Evolutionary conservation across 2,329 filamentous ascomycete species (phyloP), one percentile per base, ranked within the genome.

Genomic region (Fusarium robinianum): DNA sequence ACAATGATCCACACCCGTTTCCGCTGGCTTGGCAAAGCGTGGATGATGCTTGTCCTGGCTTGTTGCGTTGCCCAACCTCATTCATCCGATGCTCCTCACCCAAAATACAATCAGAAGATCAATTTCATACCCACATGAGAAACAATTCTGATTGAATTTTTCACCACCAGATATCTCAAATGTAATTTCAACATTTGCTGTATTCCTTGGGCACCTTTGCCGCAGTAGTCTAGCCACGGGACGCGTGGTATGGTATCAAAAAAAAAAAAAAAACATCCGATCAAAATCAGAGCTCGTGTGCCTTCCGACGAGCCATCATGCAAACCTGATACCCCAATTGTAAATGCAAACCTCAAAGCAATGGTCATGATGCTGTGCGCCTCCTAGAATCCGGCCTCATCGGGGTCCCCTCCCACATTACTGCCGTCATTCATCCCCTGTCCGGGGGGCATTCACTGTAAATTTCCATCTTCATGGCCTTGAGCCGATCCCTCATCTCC

Each of bases 391-490:
- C 27, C 26, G 41, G 43, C 41, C 46, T 37, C 40, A 25, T 18
- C 46, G 19, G 46, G 34, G 45, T 34, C 23, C 42, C 44, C 34
- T 35, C 27, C 46, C 23, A 35, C 46, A 50, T 57, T 53, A 59
- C 34, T 33, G 32, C 34, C 37, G 30, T 47, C 35, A 16, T 46
- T 55, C 48, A 63, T 22, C 49, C 53, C 47, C 60, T 61, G 21
- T 57, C 55, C 5, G 52, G 67, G 41, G 61, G 67, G 61, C 63
- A 71, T 63, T 75, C 72, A 51, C 65, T 66, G 56, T 81, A 77
- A 30, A 85, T 84, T 45, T 81, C 73, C 52, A 63, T 69, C 71
- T 85, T 85, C 75, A 84, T 75, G n/a, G 54, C 53, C 51, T 75
- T 70, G 33, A 85, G 66, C 22, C 74, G 70, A 18, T 72, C 66